Percentiles rank a stretch among this genome's conserved stretches.
Conservation (phyloP, 2,329 filamentous ascomycete genomes). For the Aspergillus sergii region DNA sequence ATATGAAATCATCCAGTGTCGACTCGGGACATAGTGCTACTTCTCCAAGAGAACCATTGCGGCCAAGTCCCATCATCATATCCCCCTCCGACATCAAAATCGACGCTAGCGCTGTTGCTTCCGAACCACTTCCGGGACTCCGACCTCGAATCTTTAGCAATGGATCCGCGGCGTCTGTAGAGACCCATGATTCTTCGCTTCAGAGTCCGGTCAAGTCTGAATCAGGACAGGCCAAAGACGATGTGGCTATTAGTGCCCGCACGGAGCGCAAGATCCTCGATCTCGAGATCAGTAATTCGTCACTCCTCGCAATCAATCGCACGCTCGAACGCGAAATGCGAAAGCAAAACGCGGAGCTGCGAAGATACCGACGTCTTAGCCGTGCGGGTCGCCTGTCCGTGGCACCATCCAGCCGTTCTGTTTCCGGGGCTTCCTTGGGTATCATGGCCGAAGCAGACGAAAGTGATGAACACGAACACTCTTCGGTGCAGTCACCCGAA, state of each 20-base stretch:
- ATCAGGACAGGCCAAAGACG: conserved; percentile 62
- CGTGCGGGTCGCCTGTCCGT: conserved; percentile 75
- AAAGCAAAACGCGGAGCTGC: conserved; percentile 85
- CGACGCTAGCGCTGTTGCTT: conserved; percentile 22
- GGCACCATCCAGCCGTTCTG: conserved; percentile 49
- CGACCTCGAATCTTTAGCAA: conserved; percentile 39
- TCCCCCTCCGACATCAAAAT: conserved; percentile 27
- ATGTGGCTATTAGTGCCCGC: conserved; percentile 83
- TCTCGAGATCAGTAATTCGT: conserved; percentile 94
- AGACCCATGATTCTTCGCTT: conserved; percentile 53
- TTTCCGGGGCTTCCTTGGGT: conserved; percentile 46
- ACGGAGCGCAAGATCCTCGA: conserved; percentile 94
- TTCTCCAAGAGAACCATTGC: conserved; percentile 25
- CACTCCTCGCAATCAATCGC: conserved; percentile 90
- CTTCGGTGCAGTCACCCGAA: conserved; percentile 33
- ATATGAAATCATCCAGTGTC: conserved; percentile 39
- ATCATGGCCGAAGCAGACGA: conserved; percentile 51
- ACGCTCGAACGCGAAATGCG: conserved; percentile 88
- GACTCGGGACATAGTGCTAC: conserved; percentile 28
- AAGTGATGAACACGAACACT: conserved; percentile 37
- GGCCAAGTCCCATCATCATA: conserved; percentile 35
- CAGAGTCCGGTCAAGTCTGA: conserved; percentile 54
- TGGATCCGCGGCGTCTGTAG: conserved; percentile 32
- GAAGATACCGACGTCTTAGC: conserved; percentile 82
- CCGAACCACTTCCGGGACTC: conserved; percentile 29